phyloP scores from a whole-genome alignment of 306 rosid genomes.

The Prinsepia uniflora region DNA sequence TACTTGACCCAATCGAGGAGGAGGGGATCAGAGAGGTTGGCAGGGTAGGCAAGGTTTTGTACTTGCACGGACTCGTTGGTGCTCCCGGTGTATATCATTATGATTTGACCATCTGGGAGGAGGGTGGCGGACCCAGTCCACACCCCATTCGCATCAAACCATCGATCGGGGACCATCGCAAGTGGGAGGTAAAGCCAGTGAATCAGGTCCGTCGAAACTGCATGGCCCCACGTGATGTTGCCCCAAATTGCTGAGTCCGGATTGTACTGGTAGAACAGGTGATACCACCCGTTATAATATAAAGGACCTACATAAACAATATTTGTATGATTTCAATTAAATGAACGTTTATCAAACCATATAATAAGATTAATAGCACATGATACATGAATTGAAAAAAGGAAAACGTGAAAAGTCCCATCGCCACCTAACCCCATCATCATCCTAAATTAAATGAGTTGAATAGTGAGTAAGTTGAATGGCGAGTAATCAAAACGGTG shows the following conservation, averaged over 20 bases:
- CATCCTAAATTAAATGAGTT: too few species aligned
- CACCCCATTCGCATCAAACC: constrained; percentile 63
- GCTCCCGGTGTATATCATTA: constrained; percentile 63
- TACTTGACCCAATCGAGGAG: constrained; percentile 72
- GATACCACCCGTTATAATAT: constrained; percentile 73
- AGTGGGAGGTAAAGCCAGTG: constrained; percentile 80
- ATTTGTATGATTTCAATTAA: background rate
- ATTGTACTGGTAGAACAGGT: constrained; percentile 82
- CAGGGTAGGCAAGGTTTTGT: constrained; percentile 68
- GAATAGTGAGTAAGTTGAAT: too few species aligned
- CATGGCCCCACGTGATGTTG: constrained; percentile 88
- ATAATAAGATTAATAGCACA: background rate
- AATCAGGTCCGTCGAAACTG: constrained; percentile 66
- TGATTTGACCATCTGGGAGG: constrained; percentile 63
- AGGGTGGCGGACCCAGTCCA: constrained; percentile 85
- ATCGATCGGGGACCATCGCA: constrained; percentile 54
- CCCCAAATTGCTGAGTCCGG: constrained; percentile 84
- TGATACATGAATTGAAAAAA: too few species aligned
- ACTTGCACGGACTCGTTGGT: constrained; percentile 54
- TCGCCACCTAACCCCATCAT: background rate
- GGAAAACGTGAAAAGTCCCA: background rate
- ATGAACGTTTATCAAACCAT: background rate
- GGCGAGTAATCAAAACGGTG: too few species aligned
- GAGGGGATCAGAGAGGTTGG: constrained; percentile 76
- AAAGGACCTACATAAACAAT: constrained; percentile 51